Base-by-base conservation (phyloP, 768 basidiomycete genomes). In the Stropharia rugosoannulata region DNA sequence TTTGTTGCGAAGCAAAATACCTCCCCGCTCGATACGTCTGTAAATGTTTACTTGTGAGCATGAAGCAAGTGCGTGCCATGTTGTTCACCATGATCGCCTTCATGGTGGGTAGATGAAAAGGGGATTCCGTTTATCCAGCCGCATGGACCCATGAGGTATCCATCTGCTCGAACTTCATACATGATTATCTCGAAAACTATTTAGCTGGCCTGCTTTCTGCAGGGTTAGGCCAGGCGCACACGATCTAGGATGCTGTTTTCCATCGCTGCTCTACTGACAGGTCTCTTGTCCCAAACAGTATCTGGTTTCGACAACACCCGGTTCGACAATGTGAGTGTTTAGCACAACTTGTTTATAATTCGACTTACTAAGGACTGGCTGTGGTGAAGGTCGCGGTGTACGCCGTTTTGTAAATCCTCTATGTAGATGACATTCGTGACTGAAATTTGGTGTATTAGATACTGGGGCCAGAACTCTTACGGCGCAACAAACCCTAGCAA, bases 381-480 rank as follows among this genome's bases (percentile, higher is more conserved):
- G 9, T 10, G 3, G 16, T 49, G 51, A 55, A 86, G 85, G 76
- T 84, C 40, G 85, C 75, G 36, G 80, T 85, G 83, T 85, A 70
- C 59, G 29, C 6, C 6, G 78, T 49, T 51, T 60, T 32, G 39
- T 37, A 13, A 7, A 12, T 41, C 29, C 38, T 37, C 32, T 12
- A 53, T 42, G 7, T n/a, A 8, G 29, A 36, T 25, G 12, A 12
- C 16, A 6, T 10, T 38, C 18, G 7, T 39, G 11, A 55, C 37
- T n/a, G 11, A 38, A 38, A 25, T 19, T 4, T 18, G 22, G 35
- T 43, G 22, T 7, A 39, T 11, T 64, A 86, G 85, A 32, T 88
- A 87, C 65, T 89, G 85, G 85, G 89, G 87, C 55, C 86, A 90
- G 67, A 85, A 89, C 61, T 87, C 87, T 1, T 86, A 87, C 56